A percentile compares a stretch with the other conserved stretches of the same genome.
Evolutionary conservation across 2,329 filamentous ascomycete genomes (phyloP).

Genomic region (Alternaria incomplexa): DNA sequence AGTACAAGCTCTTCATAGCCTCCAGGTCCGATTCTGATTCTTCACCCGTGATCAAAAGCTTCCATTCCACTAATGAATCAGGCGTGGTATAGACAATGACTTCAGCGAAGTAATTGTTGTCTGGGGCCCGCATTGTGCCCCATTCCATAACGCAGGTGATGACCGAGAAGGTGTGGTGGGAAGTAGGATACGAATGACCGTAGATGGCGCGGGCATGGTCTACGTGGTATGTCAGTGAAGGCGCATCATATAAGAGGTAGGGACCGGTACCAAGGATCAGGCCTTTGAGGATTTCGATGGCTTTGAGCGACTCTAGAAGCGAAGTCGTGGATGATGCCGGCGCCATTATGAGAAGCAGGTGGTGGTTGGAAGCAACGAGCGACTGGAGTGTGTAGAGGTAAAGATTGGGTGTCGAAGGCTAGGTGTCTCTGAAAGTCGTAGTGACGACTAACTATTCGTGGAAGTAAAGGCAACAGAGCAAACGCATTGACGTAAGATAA

Average conservation of each 20-base stretch:
- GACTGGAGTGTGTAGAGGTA: rapidly evolving
- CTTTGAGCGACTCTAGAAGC: not conserved
- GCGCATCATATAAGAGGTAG: rapidly evolving
- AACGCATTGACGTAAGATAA: not conserved
- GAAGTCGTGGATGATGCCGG: not conserved
- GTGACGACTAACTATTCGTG: not conserved
- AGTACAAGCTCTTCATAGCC: not conserved
- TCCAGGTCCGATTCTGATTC: rapidly evolving
- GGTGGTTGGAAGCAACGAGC: not conserved
- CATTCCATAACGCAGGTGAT: not conserved
- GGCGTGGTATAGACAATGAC: not conserved
- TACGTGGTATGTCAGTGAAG: not conserved
- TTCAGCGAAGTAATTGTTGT: not conserved
- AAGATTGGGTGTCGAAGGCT: not conserved
- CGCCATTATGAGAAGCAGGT: not conserved
- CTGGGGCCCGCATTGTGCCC: too few species aligned
- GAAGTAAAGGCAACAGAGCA: not conserved
- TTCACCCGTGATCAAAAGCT: not conserved
- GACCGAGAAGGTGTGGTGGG: not conserved
- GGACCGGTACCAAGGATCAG: not conserved
- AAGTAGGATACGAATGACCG: not conserved
- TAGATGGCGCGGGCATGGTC: not conserved
- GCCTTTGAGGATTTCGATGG: not conserved
- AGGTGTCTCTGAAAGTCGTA: not conserved
- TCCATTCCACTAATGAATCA: not conserved